phyloP scores from a whole-genome alignment of 2,329 filamentous ascomycete species.

The Emericellopsis atlantica region DNA sequence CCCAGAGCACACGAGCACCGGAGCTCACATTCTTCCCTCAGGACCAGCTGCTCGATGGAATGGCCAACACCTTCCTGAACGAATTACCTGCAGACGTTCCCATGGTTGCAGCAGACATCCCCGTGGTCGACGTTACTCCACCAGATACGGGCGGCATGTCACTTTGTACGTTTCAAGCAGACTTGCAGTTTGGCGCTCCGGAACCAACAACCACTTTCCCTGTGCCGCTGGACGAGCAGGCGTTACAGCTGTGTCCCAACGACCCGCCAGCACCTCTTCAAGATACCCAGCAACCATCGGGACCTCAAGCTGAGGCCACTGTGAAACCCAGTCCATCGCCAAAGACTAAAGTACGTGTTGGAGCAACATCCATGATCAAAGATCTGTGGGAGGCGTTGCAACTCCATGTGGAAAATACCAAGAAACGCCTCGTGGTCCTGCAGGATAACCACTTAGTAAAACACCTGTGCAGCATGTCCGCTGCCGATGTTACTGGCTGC shows the following conservation, averaged over 20 bases:
- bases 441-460: constrained; percentile 26
- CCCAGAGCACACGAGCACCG: background rate
- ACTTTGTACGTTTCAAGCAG: background rate
- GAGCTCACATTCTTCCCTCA: too few species aligned
- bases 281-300: too few species aligned
- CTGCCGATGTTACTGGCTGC: constrained; percentile 21
- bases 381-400: constrained; percentile 31
- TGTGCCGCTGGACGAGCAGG: too few species aligned
- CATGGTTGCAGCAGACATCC: background rate
- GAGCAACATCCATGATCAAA: constrained; percentile 21
- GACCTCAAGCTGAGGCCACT: background rate
- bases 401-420: constrained; percentile 30
- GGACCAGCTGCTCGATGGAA: background rate
- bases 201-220: too few species aligned
- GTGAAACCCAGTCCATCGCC: background rate
- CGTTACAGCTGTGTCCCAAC: too few species aligned
- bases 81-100: constrained; percentile 8
- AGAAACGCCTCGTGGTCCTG: constrained; percentile 25
- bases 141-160: background rate
- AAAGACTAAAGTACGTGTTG: constrained; percentile 5
- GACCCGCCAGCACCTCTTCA: too few species aligned
- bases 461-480: constrained; percentile 24
- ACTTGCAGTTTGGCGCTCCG: too few species aligned
- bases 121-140: background rate
- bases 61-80: background rate